Evolutionary conservation across 495 filamentous ascomycete genomes (phyloP), one percentile per base, ranked within the genome.

Genomic region (Aspergillus heteromorphus): DNA sequence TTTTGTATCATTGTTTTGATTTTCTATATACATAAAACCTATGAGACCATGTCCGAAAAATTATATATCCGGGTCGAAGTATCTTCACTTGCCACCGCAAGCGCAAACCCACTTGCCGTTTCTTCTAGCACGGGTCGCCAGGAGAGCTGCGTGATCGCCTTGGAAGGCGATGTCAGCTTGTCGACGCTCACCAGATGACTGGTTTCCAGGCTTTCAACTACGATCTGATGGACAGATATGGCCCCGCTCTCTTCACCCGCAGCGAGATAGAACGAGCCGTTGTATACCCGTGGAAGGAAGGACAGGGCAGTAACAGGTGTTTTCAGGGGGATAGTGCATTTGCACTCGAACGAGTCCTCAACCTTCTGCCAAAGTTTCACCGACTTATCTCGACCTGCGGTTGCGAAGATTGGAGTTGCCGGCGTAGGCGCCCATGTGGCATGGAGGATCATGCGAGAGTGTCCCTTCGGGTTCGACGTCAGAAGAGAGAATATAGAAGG

Each of bases 381-480:
- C 7, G 71, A 73, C 69, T 92, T 96, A 59, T 98, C 93, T 56
- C 93, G 80, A 7, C 89, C 87, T 2, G 90, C 91, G 2, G 93
- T 97, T 2, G 85, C 89, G 71, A 97, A 98, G 6, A 84, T 65
- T 40, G 54, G 13, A 0, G 61, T 51, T 8, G 62, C 42, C 6
- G 63, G 54, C 1, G 45, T 41, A 13, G 90, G 88, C 9, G 85
- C 84, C 92, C 93, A 99, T 8, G 84, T 80, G 4, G 82, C 84
- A 64, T 87, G 89, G 18, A 96, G 73, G 40, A 99, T 88, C 90
- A 97, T 96, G 50, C 93, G 74, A 17, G 87, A 77, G 69, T 99
- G 93, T 1, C 86, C 92, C 71, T 93, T 96, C 1, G 85, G 81
- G 57, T 93, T 89, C 7, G 80, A 75, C 41, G 82, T 68, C 16